phyloP scores from a whole-genome alignment of 805 yeast genomes.

The Candida lessepsii region DNA sequence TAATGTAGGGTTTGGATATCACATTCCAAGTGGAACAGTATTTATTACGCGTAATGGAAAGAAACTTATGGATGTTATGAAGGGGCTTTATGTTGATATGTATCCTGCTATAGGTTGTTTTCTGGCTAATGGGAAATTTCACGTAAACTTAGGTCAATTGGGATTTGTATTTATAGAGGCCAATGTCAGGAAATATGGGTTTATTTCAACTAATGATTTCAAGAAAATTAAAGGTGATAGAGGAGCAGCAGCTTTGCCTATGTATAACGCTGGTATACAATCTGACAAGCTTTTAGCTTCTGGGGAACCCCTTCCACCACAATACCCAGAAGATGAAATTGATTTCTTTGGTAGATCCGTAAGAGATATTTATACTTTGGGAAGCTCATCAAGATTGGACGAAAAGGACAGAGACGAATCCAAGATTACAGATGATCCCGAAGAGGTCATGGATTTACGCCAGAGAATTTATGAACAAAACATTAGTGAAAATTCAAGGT shows the following conservation, averaged over 20 bases:
- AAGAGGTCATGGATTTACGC: conserved; percentile 34
- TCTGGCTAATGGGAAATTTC: conserved; percentile 41
- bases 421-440: conserved; percentile 28
- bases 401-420: conserved; percentile 11
- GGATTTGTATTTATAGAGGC: conserved; percentile 51
- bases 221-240: conserved; percentile 37
- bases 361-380: conserved; percentile 20
- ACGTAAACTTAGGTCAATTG: conserved; percentile 43
- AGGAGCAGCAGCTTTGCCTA: conserved; percentile 40
- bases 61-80: conserved; percentile 49
- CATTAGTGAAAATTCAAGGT: conserved; percentile 5
- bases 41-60: conserved; percentile 58
- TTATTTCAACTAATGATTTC: conserved; percentile 47
- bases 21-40: conserved; percentile 46
- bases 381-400: conserved; percentile 26
- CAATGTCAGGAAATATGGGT: conserved; percentile 55
- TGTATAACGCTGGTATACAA: conserved; percentile 33
- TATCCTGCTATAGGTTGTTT: conserved; percentile 56
- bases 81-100: conserved; percentile 47
- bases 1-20: conserved; percentile 56
- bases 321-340: conserved; percentile 60
- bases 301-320: conserved; percentile 73
- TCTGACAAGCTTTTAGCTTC: conserved; percentile 60
- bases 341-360: conserved; percentile 55
- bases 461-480: conserved; percentile 32